Base-by-base conservation (phyloP, 768 basidiomycete genomes). In the Termitomyces sp. region DNA sequence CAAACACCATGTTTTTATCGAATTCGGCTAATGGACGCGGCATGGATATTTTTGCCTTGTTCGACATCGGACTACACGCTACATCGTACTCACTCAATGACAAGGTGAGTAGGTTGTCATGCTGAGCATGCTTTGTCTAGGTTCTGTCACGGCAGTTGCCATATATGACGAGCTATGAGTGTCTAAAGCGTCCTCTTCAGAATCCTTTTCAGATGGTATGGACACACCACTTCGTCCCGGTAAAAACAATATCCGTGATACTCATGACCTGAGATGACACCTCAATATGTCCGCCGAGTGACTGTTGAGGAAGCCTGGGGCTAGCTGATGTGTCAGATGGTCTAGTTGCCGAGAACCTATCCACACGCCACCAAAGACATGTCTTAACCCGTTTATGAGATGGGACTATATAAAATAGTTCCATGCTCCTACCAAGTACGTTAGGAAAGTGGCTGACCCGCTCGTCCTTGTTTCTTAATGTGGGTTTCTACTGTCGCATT, bases 401-500 rank as follows among this genome's bases (percentile, higher is more conserved):
- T 26, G n/a, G 31, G n/a, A 43, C 24, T 56, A 61, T 57, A 53
- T 59, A 61, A 54, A 46, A 2, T 37, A 41, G 49, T 7, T 26
- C 53, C 18, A 32, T 50, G 3, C n/a, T 48, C 46, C 2, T 18
- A 26, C 4, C 16, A 18, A 52, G 27, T 29, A 16, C 29, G 8
- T 51, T 2, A 51, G 3, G 51, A 14, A 37, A 55, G 57, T 27
- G 47, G 50, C 49, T 56, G 46, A 48, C 50, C 6, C 18, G 2
- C 3, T 37, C n/a, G 18, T 26, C 36, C 24, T 39, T 27, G 13
- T 13, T 46, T 34, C 53, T 39, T 12, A 14, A 62, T 62, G 61
- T 55, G 36, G 39, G 32, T 55, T 34, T 31, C 47, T 48, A 34
- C 44, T n/a, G 18, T n/a, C 34, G 22, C 12, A 16, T 13, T 59